Percentiles rank a stretch among this genome's conserved stretches.
phyloP scores from a whole-genome alignment of 2,329 filamentous ascomycete genomes.

The Lachnellula subtilissima region DNA sequence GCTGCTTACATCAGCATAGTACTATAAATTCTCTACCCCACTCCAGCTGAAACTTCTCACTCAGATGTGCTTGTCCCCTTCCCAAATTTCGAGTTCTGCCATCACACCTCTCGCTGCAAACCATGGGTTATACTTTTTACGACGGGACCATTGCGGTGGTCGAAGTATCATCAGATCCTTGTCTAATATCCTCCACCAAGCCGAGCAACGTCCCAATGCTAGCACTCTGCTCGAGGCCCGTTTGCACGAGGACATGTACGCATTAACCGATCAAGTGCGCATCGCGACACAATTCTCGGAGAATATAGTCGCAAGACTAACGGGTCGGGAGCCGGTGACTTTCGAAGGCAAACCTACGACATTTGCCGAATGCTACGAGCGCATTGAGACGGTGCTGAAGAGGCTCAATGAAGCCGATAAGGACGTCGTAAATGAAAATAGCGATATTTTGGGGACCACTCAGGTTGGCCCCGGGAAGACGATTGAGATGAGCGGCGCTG shows the following conservation, averaged over 20 bases:
- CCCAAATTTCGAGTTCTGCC: too few species aligned
- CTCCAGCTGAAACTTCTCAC: too few species aligned
- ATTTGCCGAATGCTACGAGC: constrained; percentile 23
- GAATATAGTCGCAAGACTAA: constrained; percentile 25
- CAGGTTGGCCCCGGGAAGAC: constrained; percentile 12
- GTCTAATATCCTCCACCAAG: constrained; percentile 29
- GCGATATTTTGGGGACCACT: constrained; percentile 14
- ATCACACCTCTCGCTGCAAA: constrained; percentile 1
- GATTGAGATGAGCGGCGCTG: constrained; percentile 10
- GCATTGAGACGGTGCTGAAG: constrained; percentile 25
- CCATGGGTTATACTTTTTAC: constrained; percentile 25
- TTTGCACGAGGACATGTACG: constrained; percentile 44
- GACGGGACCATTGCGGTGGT: constrained; percentile 26
- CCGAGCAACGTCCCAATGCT: constrained; percentile 16
- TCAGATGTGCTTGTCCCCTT: too few species aligned
- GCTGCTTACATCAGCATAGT: too few species aligned
- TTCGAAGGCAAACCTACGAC: constrained; percentile 18
- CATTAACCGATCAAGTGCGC: constrained; percentile 40
- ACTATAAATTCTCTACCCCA: too few species aligned
- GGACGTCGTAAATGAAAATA: constrained; percentile 21
- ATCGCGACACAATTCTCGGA: constrained; percentile 26
- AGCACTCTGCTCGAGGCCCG: constrained; percentile 32
- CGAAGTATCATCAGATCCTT: constrained; percentile 25
- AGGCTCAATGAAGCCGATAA: constrained; percentile 21
- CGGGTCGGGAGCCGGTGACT: constrained; percentile 20